A percentile compares a stretch with the other conserved stretches of the same genome.
Evolutionary conservation across 2,329 filamentous ascomycete genomes (phyloP).

Genomic region (Chaetomium strumarium): DNA sequence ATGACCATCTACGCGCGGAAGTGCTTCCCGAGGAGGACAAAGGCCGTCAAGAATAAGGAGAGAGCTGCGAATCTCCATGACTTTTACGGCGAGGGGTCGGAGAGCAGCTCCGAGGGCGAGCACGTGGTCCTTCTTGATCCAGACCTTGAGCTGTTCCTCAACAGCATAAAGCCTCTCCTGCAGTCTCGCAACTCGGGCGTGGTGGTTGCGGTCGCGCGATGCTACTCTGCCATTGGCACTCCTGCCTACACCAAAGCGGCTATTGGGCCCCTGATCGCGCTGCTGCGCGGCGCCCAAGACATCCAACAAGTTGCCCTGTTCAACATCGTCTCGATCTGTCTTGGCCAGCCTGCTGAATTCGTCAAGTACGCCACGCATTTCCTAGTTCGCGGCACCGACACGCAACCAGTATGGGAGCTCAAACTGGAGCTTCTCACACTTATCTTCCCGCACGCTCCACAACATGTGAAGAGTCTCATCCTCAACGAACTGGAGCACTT

Average conservation of each 20-base stretch:
- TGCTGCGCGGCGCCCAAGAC: conserved; percentile 78
- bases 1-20: conserved; percentile 79
- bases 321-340: conserved; percentile 90
- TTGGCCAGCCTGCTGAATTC: conserved; percentile 71
- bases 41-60: conserved; percentile 43
- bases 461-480: conserved; percentile 75
- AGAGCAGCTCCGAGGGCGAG: conserved; percentile 38
- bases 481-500: conserved; percentile 94
- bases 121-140: conserved; percentile 65
- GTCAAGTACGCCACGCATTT: conserved; percentile 87
- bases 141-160: conserved; percentile 76
- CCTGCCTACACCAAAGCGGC: conserved; percentile 66
- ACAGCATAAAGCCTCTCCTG: conserved; percentile 73
- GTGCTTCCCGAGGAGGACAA: conserved; percentile 73
- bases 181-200: conserved; percentile 92
- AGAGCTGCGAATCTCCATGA: conserved; percentile 50
- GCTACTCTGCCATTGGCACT: conserved; percentile 80
- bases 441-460: conserved; percentile 76
- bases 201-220: conserved; percentile 77
- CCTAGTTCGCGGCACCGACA: conserved; percentile 72
- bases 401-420: conserved; percentile 76
- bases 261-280: conserved; percentile 77
- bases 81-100: conserved; percentile 71
- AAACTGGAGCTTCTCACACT: conserved; percentile 89
- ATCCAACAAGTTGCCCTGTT: conserved; percentile 86